Percentiles rank a stretch among this genome's conserved stretches.
These are phyloP conservation scores for Lathyrus tuberosus DNA, from an alignment of 306 rosid species.

Conservation along the genomic window DNA sequence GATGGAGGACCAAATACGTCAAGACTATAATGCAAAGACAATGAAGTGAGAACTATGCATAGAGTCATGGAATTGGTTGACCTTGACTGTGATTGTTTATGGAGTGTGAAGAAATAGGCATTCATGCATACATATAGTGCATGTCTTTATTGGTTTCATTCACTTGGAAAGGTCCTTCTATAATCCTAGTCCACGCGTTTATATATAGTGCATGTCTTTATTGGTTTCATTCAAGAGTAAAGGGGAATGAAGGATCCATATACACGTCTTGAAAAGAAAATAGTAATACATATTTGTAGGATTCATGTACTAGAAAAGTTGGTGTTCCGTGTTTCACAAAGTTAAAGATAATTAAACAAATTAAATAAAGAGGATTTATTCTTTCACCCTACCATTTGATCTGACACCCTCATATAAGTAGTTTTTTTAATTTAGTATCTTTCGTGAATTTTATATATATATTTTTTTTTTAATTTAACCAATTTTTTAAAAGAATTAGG, in stretches of 20 bases:
- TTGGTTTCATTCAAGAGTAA: not conserved
- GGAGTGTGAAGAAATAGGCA: conserved; percentile 23
- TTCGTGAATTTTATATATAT: no score
- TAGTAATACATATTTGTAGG: not conserved
- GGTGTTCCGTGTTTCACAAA: conserved; percentile 23
- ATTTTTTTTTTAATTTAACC: no score
- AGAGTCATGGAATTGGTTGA: conserved; percentile 37
- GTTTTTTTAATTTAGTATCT: no score
- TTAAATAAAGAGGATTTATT: not conserved
- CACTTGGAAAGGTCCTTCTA: conserved; percentile 1
- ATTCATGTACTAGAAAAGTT: conserved; percentile 30
- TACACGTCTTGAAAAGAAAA: not conserved
- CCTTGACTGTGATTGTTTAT: conserved; percentile 33
- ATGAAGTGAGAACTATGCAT: conserved; percentile 14
- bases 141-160: no score
- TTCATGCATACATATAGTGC: no score
- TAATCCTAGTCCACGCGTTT: conserved; percentile 24
- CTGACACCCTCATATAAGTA: no score
- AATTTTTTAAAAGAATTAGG: no score
- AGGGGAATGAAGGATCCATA: not conserved
- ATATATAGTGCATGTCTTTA: not conserved
- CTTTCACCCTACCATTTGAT: no score
- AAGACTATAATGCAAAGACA: not conserved
- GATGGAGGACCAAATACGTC: conserved; percentile 8
- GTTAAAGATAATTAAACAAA: not conserved